These are phyloP conservation scores for Trypanosoma conorhini DNA, from an alignment of 208 protist species.

Conservation along the genomic window DNA sequence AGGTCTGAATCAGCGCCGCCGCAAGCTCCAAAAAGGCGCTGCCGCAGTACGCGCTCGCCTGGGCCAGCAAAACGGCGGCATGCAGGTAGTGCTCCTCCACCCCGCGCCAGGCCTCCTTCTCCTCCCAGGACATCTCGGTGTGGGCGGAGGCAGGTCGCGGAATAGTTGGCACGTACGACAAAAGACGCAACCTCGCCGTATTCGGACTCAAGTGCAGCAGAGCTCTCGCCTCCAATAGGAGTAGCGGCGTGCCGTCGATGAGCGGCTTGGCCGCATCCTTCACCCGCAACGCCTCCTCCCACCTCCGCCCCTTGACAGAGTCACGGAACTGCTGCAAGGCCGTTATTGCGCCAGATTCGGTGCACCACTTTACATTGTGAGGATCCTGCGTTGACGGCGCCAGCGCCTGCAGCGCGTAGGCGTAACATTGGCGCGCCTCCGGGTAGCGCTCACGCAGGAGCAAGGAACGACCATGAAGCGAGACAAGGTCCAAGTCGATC, in stretches of 20 bases:
- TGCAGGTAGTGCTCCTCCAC: constrained; percentile 70
- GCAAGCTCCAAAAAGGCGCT: constrained; percentile 71
- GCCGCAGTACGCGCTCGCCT: constrained; percentile 77
- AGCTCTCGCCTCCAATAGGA: constrained; percentile 56
- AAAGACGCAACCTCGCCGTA: constrained; percentile 52
- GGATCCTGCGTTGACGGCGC: constrained; percentile 17
- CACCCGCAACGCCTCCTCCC: constrained; percentile 32
- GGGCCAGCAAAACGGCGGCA: constrained; percentile 61
- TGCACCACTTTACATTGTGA: constrained; percentile 23
- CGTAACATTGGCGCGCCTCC: constrained; percentile 36
- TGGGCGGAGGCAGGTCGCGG: constrained; percentile 27
- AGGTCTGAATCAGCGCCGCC: constrained; percentile 63
- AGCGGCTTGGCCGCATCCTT: constrained; percentile 25
- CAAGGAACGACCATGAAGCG: constrained; percentile 39
- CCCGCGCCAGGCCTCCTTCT: constrained; percentile 41
- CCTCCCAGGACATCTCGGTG: constrained; percentile 33
- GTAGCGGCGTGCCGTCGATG: constrained; percentile 52
- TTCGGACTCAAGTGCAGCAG: constrained; percentile 52
- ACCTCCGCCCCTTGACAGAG: constrained; percentile 36
- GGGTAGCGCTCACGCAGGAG: constrained; percentile 61
- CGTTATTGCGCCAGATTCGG: constrained; percentile 27
- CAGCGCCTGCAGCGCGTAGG: constrained; percentile 15
- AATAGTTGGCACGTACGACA: constrained; percentile 71
- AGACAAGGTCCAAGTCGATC: constrained; percentile 21
- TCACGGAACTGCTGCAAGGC: constrained; percentile 42